phyloP scores from a whole-genome alignment of 2,329 filamentous ascomycete genomes.

The Paramyrothecium sp. region DNA sequence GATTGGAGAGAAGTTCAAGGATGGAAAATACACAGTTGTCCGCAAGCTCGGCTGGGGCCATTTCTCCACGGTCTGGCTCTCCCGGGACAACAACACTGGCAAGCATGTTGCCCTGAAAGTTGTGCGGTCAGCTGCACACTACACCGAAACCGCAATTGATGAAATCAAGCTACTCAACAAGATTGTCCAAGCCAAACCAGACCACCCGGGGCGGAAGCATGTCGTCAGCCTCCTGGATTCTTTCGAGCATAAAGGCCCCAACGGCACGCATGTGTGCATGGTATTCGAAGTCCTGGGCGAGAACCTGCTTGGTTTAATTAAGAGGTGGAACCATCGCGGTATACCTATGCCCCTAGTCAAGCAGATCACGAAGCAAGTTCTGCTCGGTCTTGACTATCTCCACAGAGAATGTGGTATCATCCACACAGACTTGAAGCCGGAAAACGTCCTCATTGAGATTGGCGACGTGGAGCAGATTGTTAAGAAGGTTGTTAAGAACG shows the following conservation, averaged over 20 bases:
- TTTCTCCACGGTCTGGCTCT: conserved; percentile 94
- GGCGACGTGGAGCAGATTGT: conserved; percentile 99
- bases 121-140: conserved; percentile 94
- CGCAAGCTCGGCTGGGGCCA: conserved; percentile 98
- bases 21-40: conserved; percentile 93
- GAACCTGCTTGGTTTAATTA: conserved; percentile 92
- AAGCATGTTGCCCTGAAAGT: conserved; percentile 98
- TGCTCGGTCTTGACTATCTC: conserved; percentile 92
- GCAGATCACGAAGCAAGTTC: conserved; percentile 97
- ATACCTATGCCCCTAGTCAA: conserved; percentile 97
- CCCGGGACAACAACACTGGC: conserved; percentile 78
- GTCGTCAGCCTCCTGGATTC: conserved; percentile 95
- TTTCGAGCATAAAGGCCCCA: conserved; percentile 96
- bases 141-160: conserved; percentile 97
- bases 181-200: conserved; percentile 91
- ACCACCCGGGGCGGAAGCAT: conserved; percentile 90
- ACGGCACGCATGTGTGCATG: conserved; percentile 98
- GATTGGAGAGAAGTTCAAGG: conserved; percentile 95
- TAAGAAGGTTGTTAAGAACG: conserved; percentile 89
- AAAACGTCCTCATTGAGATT: conserved; percentile 98
- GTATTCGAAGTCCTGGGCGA: conserved; percentile 97
- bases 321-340: conserved; percentile 96
- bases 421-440: conserved; percentile 94
- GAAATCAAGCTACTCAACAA: conserved; percentile 98
- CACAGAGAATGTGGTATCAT: conserved; percentile 99